Conservation (phyloP, 805 yeast species). For the Wickerhamiella galacta region DNA sequence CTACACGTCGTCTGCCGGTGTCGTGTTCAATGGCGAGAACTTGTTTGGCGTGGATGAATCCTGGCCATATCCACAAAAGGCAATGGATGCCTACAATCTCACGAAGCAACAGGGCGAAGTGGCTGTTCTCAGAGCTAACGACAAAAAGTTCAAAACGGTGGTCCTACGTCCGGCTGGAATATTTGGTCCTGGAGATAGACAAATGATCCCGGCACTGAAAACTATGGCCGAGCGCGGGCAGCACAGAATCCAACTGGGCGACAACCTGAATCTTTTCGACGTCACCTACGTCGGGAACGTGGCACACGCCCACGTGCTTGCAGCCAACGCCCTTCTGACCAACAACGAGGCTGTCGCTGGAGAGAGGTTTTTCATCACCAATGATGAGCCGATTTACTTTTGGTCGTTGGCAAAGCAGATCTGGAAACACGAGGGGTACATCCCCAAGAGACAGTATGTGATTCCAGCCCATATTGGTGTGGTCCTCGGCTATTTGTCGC, state of each 20-base stretch:
- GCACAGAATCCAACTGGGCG: conserved; percentile 85
- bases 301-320: conserved; percentile 89
- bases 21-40: conserved; percentile 89
- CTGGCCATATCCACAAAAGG: conserved; percentile 79
- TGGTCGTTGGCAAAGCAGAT: conserved; percentile 95
- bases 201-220: conserved; percentile 82
- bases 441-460: conserved; percentile 51
- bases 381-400: conserved; percentile 87
- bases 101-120: conserved; percentile 87
- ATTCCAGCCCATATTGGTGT: conserved; percentile 64
- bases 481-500: conserved; percentile 65
- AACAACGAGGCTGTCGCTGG: conserved; percentile 48
- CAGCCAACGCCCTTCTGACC: conserved; percentile 53
- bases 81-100: conserved; percentile 94
- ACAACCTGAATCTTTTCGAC: conserved; percentile 82
- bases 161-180: conserved; percentile 95
- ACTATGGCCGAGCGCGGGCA: conserved; percentile 70
- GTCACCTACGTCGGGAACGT: conserved; percentile 98
- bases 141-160: conserved; percentile 48
- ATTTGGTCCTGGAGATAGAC: conserved; percentile 98
- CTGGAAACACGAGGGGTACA: conserved; percentile 91
- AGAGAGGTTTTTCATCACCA: conserved; percentile 76
- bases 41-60: conserved; percentile 82
- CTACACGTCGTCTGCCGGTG: conserved; percentile 96
- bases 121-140: conserved; percentile 60